These are phyloP conservation scores for Xylariales sp. DNA, from an alignment of 2,329 filamentous ascomycete genomes.

Conservation along the genomic window DNA sequence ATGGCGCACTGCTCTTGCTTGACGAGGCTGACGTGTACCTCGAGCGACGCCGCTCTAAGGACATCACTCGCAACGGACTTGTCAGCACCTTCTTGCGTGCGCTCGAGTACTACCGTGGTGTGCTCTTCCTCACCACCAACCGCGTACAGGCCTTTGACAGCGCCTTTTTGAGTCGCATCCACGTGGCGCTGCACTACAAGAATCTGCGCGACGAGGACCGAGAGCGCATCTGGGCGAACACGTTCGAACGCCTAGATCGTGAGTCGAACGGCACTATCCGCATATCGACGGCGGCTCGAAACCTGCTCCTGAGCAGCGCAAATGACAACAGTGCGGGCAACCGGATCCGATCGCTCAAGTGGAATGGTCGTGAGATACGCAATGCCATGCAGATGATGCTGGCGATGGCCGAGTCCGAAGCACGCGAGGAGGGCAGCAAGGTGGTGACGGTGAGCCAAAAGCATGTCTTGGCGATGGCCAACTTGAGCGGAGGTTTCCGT, in stretches of 20 bases:
- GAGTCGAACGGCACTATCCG: slow-evolving; percentile 54
- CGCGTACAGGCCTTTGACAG: slow-evolving; percentile 59
- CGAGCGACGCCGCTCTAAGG: slow-evolving; percentile 59
- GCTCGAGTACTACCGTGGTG: slow-evolving; percentile 63
- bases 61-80: slow-evolving; percentile 60
- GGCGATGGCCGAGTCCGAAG: slow-evolving; percentile 47
- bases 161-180: slow-evolving; percentile 61
- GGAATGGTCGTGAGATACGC: slow-evolving; percentile 52
- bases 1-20: slow-evolving; percentile 63
- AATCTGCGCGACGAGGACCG: slow-evolving; percentile 57
- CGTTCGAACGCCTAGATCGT: slow-evolving; percentile 58
- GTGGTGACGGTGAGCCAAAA: slow-evolving; percentile 49
- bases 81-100: slow-evolving; percentile 62
- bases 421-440: slow-evolving; percentile 46
- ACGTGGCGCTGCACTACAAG: slow-evolving; percentile 61
- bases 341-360: slow-evolving; percentile 51
- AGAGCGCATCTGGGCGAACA: slow-evolving; percentile 58
- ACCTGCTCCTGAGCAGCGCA: slow-evolving; percentile 52
- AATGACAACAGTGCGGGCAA: slow-evolving; percentile 43
- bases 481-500: slow-evolving; percentile 55
- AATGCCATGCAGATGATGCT: slow-evolving; percentile 50
- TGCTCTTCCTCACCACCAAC: slow-evolving; percentile 64
- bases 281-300: slow-evolving; percentile 53
- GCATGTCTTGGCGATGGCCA: slow-evolving; percentile 51
- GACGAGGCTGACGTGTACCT: slow-evolving; percentile 73